Percentiles rank a stretch among this genome's conserved stretches.
phyloP scores from a whole-genome alignment of 2,329 filamentous ascomycete species.

The Aureobasidium sp. region DNA sequence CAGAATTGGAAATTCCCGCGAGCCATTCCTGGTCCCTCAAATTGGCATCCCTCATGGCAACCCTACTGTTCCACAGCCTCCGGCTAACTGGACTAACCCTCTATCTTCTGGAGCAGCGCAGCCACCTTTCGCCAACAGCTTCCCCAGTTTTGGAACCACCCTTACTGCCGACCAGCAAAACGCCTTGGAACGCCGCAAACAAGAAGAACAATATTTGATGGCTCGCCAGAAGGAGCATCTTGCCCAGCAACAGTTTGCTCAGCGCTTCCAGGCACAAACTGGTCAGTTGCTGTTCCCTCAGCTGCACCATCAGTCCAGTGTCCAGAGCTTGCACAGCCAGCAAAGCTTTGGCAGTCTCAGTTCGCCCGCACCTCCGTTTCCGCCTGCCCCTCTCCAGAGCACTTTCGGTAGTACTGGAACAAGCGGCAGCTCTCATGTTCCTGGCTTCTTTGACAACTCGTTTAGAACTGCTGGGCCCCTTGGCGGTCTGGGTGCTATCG shows the following conservation, averaged over 20 bases:
- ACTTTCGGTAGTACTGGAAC: slow-evolving; percentile 14
- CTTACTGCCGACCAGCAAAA: slow-evolving; percentile 97
- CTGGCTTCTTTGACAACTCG: slow-evolving; percentile 62
- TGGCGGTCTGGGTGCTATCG: slow-evolving; percentile 35
- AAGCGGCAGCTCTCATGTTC: slow-evolving; percentile 28
- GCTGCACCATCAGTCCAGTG: slow-evolving; percentile 88
- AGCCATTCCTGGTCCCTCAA: slow-evolving; percentile 95
- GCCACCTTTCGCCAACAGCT: slow-evolving; percentile 85
- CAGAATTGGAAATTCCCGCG: slow-evolving; percentile 91
- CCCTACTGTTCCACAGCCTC: slow-evolving; percentile 43
- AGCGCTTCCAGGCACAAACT: slow-evolving; percentile 59
- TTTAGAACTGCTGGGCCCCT: slow-evolving; percentile 30
- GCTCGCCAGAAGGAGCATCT: slow-evolving; percentile 91
- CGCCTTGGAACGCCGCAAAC: slow-evolving; percentile 88
- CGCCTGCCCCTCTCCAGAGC: slow-evolving; percentile 49
- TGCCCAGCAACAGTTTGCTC: slow-evolving; percentile 73
- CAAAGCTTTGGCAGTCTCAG: slow-evolving; percentile 93
- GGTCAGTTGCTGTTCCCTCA: slow-evolving; percentile 43
- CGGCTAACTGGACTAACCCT: slow-evolving; percentile 28
- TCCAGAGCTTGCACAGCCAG: slow-evolving; percentile 92
- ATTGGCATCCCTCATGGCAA: slow-evolving; percentile 90
- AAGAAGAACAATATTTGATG: slow-evolving; percentile 96
- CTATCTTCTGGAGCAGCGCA: slow-evolving; percentile 37
- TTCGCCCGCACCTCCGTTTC: slow-evolving; percentile 54
- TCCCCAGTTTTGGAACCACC: slow-evolving; percentile 93